Conservation (phyloP, 805 yeast genomes). For the Teunomyces aglyptinius region DNA sequence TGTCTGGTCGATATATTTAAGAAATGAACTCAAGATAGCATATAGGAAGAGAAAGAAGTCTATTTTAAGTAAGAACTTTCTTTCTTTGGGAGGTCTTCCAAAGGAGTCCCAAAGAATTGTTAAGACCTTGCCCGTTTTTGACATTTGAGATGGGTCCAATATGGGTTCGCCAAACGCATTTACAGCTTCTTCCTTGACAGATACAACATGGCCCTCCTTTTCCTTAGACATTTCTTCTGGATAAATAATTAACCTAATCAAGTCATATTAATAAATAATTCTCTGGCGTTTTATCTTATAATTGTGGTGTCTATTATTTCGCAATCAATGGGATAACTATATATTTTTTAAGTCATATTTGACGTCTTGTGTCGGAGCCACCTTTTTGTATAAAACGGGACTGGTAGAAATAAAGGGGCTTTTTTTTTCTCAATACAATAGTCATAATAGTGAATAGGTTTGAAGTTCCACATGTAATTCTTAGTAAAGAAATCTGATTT, state of each 20-base stretch:
- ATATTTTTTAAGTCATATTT: not conserved
- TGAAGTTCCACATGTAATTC: too few relatives aligned
- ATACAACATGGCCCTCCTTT: not conserved
- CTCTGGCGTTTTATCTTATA: not conserved
- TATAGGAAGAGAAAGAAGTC: conserved; percentile 6
- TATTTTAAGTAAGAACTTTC: conserved; percentile 1
- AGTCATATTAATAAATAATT: not conserved
- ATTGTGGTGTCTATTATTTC: not conserved
- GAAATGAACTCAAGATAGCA: conserved; percentile 14
- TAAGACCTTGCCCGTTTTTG: not conserved
- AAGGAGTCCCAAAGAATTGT: conserved; percentile 1
- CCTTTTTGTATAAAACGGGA: not conserved
- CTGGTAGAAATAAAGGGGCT: too few relatives aligned
- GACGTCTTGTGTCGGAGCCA: not conserved
- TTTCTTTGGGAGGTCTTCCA: conserved; percentile 2
- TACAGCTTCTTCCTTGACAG: not conserved
- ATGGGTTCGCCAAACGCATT: conserved; percentile 1
- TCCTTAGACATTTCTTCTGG: not conserved
- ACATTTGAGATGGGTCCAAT: not conserved
- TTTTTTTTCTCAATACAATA: too few relatives aligned
- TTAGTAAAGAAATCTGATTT: too few relatives aligned
- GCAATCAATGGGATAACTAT: not conserved
- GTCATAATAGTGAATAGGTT: too few relatives aligned
- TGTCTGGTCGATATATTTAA: conserved; percentile 21
- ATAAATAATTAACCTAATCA: not conserved